Evolutionary conservation across 1,284 basidiomycete genomes (phyloP), one percentile per base, ranked within the genome.

Genomic region (Trichosporon sp.): DNA sequence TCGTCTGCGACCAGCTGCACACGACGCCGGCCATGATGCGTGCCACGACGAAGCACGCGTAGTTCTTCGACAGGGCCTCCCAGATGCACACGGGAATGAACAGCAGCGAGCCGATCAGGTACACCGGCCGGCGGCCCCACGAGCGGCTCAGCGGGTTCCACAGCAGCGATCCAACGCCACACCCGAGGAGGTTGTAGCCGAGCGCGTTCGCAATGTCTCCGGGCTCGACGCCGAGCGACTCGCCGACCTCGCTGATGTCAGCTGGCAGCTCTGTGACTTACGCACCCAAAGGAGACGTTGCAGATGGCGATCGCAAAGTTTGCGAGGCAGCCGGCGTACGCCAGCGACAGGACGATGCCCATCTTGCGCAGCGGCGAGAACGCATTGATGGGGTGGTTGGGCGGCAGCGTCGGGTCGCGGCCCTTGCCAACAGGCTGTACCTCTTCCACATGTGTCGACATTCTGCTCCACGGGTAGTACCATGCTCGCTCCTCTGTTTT

Each of bases 141-240:
- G 77, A 76, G 35, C 75, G 69, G 25, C 62, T 32, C 7, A 77
- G 56, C 12, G 76, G 77, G 64, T 78, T 77, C 73, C 76, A 78
- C 23, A 83, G 70, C 8, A 83, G 65, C 0, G 80, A 76, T 1
- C 82, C 82, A 3, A 81, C 76, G 1, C 79, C 81, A n/a, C 80
- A 73, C 32, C 82, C 82, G 13, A 83, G 76, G n/a, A 83, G 75
- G 25, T 71, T 72, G 72, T 81, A 81, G 11, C 81, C 81, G 65
- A 83, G 79, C 0, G 80, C 74, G 71, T 82, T 79, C 31, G 81
- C 78, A 9, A 77, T 77, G 4, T 74, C 68, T 2, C 75, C 67
- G 3, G 79, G 77, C n/a, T 73, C 69, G 2, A 72, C 71, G 9
- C n/a, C n/a, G 15, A 69, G 67, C 12, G 32, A 2, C 25, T 51